Percentiles rank a stretch among this genome's conserved stretches.
phyloP scores from a whole-genome alignment of 2,329 filamentous ascomycete genomes.

The Diaporthe longicolla region DNA sequence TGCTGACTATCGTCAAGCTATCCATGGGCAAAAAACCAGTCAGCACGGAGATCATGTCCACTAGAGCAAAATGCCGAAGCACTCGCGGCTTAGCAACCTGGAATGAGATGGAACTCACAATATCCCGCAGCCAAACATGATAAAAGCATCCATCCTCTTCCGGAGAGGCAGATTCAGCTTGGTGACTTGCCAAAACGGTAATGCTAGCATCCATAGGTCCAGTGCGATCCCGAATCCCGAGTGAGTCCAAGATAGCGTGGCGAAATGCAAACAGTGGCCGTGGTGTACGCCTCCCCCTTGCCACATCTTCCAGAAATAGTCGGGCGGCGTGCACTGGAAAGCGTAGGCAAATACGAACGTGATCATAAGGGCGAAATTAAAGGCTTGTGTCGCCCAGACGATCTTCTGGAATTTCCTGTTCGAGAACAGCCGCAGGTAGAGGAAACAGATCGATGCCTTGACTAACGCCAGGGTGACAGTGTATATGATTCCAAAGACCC shows the following conservation, averaged over 20 bases:
- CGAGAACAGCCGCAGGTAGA: conserved; percentile 35
- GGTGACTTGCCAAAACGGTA: conserved; percentile 29
- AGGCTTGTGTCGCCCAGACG: conserved; percentile 33
- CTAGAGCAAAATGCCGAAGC: not conserved
- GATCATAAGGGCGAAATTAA: conserved; percentile 38
- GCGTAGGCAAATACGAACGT: conserved; percentile 39
- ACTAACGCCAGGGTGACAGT: not conserved
- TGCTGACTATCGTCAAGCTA: conserved; percentile 52
- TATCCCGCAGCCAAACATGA: conserved; percentile 33
- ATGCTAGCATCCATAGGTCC: conserved; percentile 36
- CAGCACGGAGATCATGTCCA: not conserved
- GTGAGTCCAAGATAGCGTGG: not conserved
- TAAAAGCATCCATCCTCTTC: conserved; percentile 11
- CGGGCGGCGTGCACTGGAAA: conserved; percentile 42
- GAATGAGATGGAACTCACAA: conserved; percentile 11
- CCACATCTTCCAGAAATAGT: conserved; percentile 42
- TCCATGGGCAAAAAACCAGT: not conserved
- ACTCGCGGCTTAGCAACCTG: not conserved
- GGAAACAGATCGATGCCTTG: conserved; percentile 33
- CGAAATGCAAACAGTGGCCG: conserved; percentile 11
- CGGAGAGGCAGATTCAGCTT: conserved; percentile 9
- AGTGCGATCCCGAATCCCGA: conserved; percentile 5
- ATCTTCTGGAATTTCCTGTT: conserved; percentile 14
- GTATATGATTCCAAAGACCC: conserved; percentile 48
- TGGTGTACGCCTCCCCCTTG: conserved; percentile 38